Conservation (phyloP, 2,329 filamentous ascomycete species). For the Lasiodiplodia hormozganensis region DNA sequence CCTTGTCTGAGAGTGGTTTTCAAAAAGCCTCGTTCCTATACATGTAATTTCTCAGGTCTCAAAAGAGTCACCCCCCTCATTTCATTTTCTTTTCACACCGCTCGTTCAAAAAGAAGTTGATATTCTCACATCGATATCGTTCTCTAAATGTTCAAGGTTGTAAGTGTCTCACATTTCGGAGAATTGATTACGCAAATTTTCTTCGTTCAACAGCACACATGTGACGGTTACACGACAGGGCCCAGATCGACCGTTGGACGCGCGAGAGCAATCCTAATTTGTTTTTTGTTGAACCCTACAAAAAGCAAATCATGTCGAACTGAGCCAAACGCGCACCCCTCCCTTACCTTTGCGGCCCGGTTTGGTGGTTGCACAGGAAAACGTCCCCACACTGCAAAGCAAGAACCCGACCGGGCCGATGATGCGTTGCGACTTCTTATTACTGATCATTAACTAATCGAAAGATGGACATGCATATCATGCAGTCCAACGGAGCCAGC, state of each 20-base stretch:
- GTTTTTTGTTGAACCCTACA: constrained; percentile 27
- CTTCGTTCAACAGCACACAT: constrained; percentile 16
- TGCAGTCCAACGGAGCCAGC: constrained; percentile 6
- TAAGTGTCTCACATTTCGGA: constrained; percentile 18
- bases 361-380: constrained; percentile 14
- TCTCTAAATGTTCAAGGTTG: background rate
- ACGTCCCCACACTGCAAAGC: background rate
- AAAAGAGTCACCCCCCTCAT: background rate
- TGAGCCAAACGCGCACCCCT: background rate
- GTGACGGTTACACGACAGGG: constrained; percentile 23
- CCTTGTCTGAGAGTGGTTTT: background rate
- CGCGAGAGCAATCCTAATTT: constrained; percentile 6
- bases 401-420: background rate
- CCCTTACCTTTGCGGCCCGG: constrained; percentile 18
- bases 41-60: background rate
- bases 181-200: constrained; percentile 25
- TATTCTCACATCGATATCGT: background rate
- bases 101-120: background rate
- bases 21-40: background rate
- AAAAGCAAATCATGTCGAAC: constrained; percentile 10
- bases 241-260: constrained; percentile 1
- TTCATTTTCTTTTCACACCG: background rate
- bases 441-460: constrained; percentile 21
- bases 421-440: background rate
- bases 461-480: background rate